Percentiles rank a stretch among this genome's conserved stretches.
Conservation (phyloP, 2,329 filamentous ascomycete species). For the Rhinocladiella similis region DNA sequence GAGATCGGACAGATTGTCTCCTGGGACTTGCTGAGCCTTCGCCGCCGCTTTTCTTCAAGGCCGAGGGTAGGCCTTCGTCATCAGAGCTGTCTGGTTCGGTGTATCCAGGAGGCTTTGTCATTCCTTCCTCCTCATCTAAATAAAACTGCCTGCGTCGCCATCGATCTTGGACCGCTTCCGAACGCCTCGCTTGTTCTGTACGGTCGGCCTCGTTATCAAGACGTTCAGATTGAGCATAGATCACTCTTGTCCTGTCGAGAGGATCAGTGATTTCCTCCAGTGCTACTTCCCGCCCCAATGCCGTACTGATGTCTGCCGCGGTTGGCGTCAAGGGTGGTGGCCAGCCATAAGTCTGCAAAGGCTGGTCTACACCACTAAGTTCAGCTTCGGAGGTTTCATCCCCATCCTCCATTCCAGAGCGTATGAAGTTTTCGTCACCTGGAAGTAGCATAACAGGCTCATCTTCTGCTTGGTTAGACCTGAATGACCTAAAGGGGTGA, state of each 20-base stretch:
- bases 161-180: conserved; percentile 60
- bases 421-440: conserved; percentile 12
- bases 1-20: conserved; percentile 57
- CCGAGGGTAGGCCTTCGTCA: conserved; percentile 34
- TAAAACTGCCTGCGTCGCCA: conserved; percentile 81
- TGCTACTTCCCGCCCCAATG: conserved; percentile 43
- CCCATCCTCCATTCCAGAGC: conserved; percentile 12
- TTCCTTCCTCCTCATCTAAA: conserved; percentile 80
- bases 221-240: conserved; percentile 39
- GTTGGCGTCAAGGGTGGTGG: conserved; percentile 18
- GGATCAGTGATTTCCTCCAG: conserved; percentile 44
- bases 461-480: conserved; percentile 18
- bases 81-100: conserved; percentile 41
- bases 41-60: conserved; percentile 6
- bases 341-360: conserved; percentile 25
- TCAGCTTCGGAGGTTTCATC: conserved; percentile 22
- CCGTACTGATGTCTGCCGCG: conserved; percentile 41
- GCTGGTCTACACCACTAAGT: conserved; percentile 17
- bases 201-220: conserved; percentile 41
- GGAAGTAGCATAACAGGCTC: conserved; percentile 21
- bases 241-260: conserved; percentile 42
- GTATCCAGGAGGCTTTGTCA: conserved; percentile 63
- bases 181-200: conserved; percentile 38
- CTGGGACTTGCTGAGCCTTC: conserved; percentile 17
- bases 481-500: conserved; percentile 21